These are phyloP conservation scores for Rutstroemia sp. DNA, from an alignment of 2,329 filamentous ascomycete species.

Conservation along the genomic window DNA sequence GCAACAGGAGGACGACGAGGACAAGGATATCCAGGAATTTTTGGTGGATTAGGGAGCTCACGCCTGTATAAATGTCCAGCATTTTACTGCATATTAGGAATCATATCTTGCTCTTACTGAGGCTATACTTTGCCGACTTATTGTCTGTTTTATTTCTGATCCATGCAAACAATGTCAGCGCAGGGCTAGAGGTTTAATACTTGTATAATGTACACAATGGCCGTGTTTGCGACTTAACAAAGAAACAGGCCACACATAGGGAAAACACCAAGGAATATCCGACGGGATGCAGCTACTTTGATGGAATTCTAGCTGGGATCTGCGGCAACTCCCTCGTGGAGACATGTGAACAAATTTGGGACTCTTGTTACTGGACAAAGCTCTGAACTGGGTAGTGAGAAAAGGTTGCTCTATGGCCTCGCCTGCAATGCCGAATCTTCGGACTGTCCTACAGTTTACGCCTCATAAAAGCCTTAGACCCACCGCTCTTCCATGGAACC, in stretches of 20 bases:
- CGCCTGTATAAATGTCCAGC: neutral
- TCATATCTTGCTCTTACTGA: neutral
- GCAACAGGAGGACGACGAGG: constrained; percentile 57
- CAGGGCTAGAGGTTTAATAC: no score
- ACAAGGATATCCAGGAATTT: constrained; percentile 70
- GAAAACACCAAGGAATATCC: no score
- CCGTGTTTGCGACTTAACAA: no score
- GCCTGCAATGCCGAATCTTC: neutral
- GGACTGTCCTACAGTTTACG: neutral
- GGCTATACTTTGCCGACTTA: no score
- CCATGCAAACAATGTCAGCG: no score
- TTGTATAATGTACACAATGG: no score
- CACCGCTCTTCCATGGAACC: neutral
- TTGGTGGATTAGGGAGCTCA: constrained; percentile 42
- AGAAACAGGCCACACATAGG: no score
- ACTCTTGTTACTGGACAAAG: neutral
- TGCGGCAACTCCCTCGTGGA: constrained; percentile 14
- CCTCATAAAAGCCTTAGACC: neutral
- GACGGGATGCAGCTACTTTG: neutral
- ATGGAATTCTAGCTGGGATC: constrained; percentile 16
- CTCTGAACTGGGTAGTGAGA: neutral
- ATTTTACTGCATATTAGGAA: neutral
- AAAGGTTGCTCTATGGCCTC: neutral
- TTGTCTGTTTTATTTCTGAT: no score
- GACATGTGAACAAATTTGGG: no score